Evolutionary conservation across 495 filamentous ascomycete genomes (phyloP), one percentile per base, ranked within the genome.

Genomic region (Xeromyces bisporus): DNA sequence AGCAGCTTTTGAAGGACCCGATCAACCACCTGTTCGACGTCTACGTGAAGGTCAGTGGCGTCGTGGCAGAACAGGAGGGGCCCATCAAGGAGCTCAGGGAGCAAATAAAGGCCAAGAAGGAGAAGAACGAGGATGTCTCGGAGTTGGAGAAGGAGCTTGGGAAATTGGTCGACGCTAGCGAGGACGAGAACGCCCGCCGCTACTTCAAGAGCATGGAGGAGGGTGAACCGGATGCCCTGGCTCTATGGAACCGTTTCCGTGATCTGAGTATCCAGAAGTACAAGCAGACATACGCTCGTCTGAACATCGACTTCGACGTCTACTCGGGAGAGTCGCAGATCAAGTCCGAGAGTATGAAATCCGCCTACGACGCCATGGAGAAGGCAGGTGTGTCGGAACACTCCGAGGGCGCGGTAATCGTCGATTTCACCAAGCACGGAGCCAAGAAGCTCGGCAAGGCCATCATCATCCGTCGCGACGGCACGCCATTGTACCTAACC

Each of bases 241-340:
- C 72, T 24, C 59, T 78, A 35, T 97, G 89, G 89, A 68, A 69
- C 44, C 69, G 74, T 12, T 97, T 94, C 66, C 70, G 89, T 48
- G 79, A 91, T 26, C 66, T 97, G 27, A 85, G 78, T 55, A 94
- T 94, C 41, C 61, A 69, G 35, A 75, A 77, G 46, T 93, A 93
- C 58, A 75, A 80, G 53, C 57, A 73, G 40, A 82, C 81, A 2
- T 87, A 86, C 43, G 73, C 77, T 21, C 69, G 81, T 32, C 66
- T 89, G 12, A 94, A 93, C 56, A 94, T 97, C 47, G 65, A 73
- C 35, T 97, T 86, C 43, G 86, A 94, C 48, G 76, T 83, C 32
- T 97, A 97, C 62, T 80, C 77, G 20, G 87, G 87, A 20, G 89
- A 97, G 56, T 87, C 80, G n/a, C 81, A 91, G 47, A 79, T 97